phyloP scores from a whole-genome alignment of 1,284 basidiomycete species.

The Xanthoconium separans region DNA sequence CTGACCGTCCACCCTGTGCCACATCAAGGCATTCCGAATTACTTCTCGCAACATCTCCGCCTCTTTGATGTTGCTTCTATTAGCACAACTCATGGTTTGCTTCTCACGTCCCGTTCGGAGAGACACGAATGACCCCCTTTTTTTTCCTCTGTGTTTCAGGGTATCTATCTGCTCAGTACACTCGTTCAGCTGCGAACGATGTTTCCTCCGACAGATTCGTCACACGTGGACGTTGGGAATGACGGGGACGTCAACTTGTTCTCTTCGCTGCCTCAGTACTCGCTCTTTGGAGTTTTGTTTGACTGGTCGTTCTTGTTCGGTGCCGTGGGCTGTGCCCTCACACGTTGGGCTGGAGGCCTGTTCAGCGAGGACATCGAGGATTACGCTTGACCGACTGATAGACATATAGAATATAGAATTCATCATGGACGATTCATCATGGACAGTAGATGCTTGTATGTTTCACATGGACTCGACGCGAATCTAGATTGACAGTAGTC shows the following conservation, averaged over 20 bases:
- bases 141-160: conserved; percentile 39
- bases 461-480: neutral
- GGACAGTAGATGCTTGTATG: conserved; percentile 7
- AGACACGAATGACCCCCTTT: neutral
- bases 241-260: conserved; percentile 57
- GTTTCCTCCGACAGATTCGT: conserved; percentile 50
- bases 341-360: conserved; percentile 48
- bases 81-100: conserved; percentile 76
- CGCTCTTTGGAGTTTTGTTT: conserved; percentile 71
- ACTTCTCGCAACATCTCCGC: conserved; percentile 67
- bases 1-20: neutral
- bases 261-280: conserved; percentile 67
- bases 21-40: conserved; percentile 53
- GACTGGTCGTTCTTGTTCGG: conserved; percentile 67
- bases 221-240: conserved; percentile 16
- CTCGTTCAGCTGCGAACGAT: conserved; percentile 74
- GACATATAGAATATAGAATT: neutral
- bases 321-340: conserved; percentile 44
- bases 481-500: neutral
- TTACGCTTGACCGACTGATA: conserved; percentile 4
- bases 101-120: conserved; percentile 12
- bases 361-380: conserved; percentile 21
- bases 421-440: conserved; percentile 4
- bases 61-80: conserved; percentile 67
- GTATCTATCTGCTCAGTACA: conserved; percentile 75